Percentiles rank a stretch among this genome's conserved stretches.
These are phyloP conservation scores for Penicillium glabrum DNA, from an alignment of 2,329 filamentous ascomycete species.

Conservation along the genomic window DNA sequence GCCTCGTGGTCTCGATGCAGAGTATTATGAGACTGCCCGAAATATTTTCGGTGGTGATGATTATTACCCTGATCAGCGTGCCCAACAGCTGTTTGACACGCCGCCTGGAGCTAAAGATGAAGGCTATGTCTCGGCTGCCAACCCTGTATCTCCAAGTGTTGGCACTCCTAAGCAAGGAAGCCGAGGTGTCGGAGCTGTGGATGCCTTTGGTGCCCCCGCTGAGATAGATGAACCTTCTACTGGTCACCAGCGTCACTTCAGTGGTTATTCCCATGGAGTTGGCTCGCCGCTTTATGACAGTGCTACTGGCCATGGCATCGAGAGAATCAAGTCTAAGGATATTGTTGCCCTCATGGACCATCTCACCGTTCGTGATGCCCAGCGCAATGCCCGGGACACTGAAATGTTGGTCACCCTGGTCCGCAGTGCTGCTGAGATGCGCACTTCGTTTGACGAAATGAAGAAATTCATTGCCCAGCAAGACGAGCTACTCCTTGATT, in stretches of 20 bases:
- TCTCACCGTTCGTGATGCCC: constrained; percentile 93
- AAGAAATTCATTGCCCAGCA: constrained; percentile 89
- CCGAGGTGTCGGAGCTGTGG: constrained; percentile 54
- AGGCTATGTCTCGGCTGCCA: constrained; percentile 81
- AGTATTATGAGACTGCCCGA: constrained; percentile 59
- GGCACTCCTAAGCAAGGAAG: constrained; percentile 47
- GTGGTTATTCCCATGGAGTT: constrained; percentile 90
- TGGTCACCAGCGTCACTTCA: constrained; percentile 65
- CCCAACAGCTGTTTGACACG: constrained; percentile 46
- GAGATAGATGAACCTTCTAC: constrained; percentile 66
- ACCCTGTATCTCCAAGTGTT: constrained; percentile 53
- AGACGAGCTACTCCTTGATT: constrained; percentile 82
- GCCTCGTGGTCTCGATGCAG: constrained; percentile 57
- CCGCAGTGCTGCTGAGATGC: constrained; percentile 92
- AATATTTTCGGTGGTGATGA: constrained; percentile 39
- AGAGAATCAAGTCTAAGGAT: constrained; percentile 92
- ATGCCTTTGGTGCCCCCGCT: constrained; percentile 51
- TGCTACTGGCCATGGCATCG: constrained; percentile 81
- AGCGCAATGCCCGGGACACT: constrained; percentile 92
- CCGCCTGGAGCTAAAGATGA: constrained; percentile 72
- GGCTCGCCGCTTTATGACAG: constrained; percentile 86
- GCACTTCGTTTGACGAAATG: constrained; percentile 92
- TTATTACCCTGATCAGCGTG: constrained; percentile 40
- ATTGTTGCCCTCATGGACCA: constrained; percentile 98
- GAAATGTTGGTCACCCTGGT: constrained; percentile 95